Evolutionary conservation across 1,139 yeast species (phyloP), one percentile per base, ranked within the genome.

Genomic region (Kodamaea alishanica): DNA sequence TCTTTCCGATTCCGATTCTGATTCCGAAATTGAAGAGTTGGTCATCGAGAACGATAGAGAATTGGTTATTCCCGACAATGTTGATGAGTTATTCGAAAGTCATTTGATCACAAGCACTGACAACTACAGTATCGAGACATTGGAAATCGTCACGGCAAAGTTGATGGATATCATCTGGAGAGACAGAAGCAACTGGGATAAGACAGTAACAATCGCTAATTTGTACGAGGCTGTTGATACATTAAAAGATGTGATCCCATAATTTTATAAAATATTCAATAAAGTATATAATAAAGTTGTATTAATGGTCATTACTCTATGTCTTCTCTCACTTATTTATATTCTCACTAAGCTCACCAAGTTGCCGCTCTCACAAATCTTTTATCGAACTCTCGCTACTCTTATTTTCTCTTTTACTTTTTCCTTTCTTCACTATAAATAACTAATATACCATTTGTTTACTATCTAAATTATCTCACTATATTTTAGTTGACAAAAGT

Each of bases 101-200:
- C 58, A 70, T 8, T 46, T 72, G 38, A 55, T 65, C 8, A 58
- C 55, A 12, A 46, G 56, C 22, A 77, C 95, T 0, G 67, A 63
- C 9, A 69, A 67, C 15, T 71, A 69, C 46, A 75, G 79, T 3
- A 70, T 92, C n/a, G 95, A 86, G 42, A 68, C 73, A 43, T 66
- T 92, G 29, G 97, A 92, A 60, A 77, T 77, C 35, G 61, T 83
- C 9, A 83, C 84, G 67, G 81, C 97, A 4, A 70, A 73, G 34
- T 58, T 89, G 35, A 79, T 86, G 67, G 92, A 85, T 37, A 68
- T 81, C 9, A 72, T 86, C 3, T 92, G 97, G 96, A 63, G 67
- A 8, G 77, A 78, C 46, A 71, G 95, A 39, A 61, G 69, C 36
- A 58, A 63, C 6, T 82, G 95, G 87, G 79, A 89, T 54, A 81